Percentiles rank a stretch among this genome's conserved stretches.
Conservation (phyloP, 1,139 yeast species). For the Taphrina flavorubra region DNA sequence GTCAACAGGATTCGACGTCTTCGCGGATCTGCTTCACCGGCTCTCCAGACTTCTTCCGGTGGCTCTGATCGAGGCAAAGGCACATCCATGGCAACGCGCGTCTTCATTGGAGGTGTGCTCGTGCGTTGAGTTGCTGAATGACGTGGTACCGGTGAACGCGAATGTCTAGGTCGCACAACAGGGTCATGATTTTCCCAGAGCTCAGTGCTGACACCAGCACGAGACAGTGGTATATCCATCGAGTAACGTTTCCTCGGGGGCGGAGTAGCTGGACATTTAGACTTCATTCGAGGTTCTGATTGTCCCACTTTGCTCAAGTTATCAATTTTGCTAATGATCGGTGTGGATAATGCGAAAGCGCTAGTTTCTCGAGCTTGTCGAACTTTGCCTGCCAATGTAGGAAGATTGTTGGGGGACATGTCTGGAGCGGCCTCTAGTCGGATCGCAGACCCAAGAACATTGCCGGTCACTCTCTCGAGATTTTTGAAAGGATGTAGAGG, state of each 20-base stretch:
- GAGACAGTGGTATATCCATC: slow-evolving; percentile 23
- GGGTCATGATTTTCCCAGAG: slow-evolving; percentile 15
- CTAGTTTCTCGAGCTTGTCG: neutral
- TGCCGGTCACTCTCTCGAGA: neutral
- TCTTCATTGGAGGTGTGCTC: slow-evolving; percentile 8
- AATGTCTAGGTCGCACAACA: neutral
- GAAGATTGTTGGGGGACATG: neutral
- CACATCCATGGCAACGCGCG: slow-evolving; percentile 15
- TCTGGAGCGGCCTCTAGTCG: slow-evolving; percentile 4
- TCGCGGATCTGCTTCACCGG: neutral
- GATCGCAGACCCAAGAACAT: slow-evolving; percentile 1
- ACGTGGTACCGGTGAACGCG: neutral
- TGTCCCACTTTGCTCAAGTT: neutral
- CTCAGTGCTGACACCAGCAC: slow-evolving; percentile 8
- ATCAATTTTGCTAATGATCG: slow-evolving; percentile 5
- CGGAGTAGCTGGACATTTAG: slow-evolving; percentile 5
- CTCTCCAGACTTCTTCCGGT: slow-evolving; percentile 28
- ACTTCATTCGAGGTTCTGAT: slow-evolving; percentile 10
- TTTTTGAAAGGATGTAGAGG: neutral
- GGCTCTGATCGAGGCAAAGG: slow-evolving; percentile 18
- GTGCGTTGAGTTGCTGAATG: neutral
- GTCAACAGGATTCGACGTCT: slow-evolving; percentile 9
- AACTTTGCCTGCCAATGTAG: neutral
- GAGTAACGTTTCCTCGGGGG: slow-evolving; percentile 8
- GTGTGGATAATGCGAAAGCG: slow-evolving; percentile 1